Conservation (phyloP, 495 filamentous ascomycete genomes). For the Penicillium malachiteum region DNA sequence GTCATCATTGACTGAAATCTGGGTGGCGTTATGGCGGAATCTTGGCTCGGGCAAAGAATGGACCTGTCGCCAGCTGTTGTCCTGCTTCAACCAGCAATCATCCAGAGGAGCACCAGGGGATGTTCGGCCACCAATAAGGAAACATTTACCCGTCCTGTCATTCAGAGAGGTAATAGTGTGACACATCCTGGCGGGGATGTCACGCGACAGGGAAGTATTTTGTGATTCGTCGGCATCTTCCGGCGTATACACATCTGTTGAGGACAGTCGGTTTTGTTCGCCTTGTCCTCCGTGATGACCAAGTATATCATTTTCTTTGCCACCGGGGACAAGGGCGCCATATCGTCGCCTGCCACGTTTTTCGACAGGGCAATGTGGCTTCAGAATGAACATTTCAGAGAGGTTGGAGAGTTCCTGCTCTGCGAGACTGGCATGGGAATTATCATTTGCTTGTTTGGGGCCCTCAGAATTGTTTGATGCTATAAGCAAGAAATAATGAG, state of each 20-base stretch:
- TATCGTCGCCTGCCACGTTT: slow-evolving; percentile 35
- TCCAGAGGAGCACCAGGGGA: slow-evolving; percentile 65
- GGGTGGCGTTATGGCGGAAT: slow-evolving; percentile 67
- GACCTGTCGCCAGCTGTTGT: slow-evolving; percentile 58
- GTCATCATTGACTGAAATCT: slow-evolving; percentile 40
- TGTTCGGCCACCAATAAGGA: slow-evolving; percentile 76
- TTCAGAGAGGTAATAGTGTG: slow-evolving; percentile 67
- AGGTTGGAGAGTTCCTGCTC: not conserved
- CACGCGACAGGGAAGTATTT: slow-evolving; percentile 33
- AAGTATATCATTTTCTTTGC: slow-evolving; percentile 34
- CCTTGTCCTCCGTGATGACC: slow-evolving; percentile 63
- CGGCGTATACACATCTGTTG: slow-evolving; percentile 57
- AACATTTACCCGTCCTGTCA: slow-evolving; percentile 35
- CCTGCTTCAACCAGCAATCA: slow-evolving; percentile 71
- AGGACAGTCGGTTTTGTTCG: slow-evolving; percentile 55
- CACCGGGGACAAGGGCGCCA: slow-evolving; percentile 43
- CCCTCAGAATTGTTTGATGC: slow-evolving; percentile 40
- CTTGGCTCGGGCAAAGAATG: slow-evolving; percentile 62
- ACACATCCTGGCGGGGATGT: slow-evolving; percentile 62
- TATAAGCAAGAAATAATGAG: slow-evolving; percentile 81
- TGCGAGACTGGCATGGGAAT: not conserved
- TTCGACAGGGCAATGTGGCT: slow-evolving; percentile 14
- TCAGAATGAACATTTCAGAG: slow-evolving; percentile 22
- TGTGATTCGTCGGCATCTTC: slow-evolving; percentile 20
- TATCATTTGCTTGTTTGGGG: not conserved